Conservation (phyloP, 495 filamentous ascomycete genomes). For the Emericellopsis terricola region DNA sequence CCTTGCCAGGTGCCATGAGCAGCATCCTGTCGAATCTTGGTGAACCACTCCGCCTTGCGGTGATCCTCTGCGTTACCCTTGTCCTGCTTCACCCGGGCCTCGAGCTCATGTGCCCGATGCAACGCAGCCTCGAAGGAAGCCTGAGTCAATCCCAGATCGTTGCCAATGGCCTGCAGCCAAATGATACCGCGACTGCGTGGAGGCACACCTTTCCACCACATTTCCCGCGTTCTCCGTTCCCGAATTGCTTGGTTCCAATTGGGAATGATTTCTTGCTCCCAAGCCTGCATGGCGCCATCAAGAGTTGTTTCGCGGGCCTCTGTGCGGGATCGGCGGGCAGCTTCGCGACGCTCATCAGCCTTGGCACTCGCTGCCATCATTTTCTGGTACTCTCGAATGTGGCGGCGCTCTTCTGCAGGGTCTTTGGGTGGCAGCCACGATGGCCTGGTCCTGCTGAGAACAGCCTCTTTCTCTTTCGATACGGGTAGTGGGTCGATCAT, state of each 20-base stretch:
- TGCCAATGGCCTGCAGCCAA: constrained; percentile 80
- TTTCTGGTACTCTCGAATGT: constrained; percentile 77
- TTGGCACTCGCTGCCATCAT: constrained; percentile 80
- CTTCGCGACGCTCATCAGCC: constrained; percentile 38
- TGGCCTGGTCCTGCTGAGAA: constrained; percentile 76
- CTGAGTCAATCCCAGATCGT: constrained; percentile 63
- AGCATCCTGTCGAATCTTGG: constrained; percentile 51
- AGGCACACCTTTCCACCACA: constrained; percentile 89
- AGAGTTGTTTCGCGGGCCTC: constrained; percentile 35
- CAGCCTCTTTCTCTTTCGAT: constrained; percentile 91
- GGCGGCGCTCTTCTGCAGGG: constrained; percentile 78
- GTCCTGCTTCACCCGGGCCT: constrained; percentile 27
- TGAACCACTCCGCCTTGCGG: constrained; percentile 35
- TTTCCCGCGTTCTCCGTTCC: constrained; percentile 62
- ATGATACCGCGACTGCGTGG: constrained; percentile 61
- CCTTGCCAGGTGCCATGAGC: constrained; percentile 54
- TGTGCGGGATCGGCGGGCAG: constrained; percentile 25
- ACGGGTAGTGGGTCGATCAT: constrained; percentile 94
- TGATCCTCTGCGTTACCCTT: constrained; percentile 27
- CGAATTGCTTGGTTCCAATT: constrained; percentile 62
- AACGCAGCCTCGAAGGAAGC: constrained; percentile 66
- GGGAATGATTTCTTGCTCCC: constrained; percentile 76
- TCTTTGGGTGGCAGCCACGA: constrained; percentile 93
- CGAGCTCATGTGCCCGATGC: constrained; percentile 49
- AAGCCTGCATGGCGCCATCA: constrained; percentile 57